phyloP scores from a whole-genome alignment of 306 rosid genomes.

The Luffa acutangula region DNA sequence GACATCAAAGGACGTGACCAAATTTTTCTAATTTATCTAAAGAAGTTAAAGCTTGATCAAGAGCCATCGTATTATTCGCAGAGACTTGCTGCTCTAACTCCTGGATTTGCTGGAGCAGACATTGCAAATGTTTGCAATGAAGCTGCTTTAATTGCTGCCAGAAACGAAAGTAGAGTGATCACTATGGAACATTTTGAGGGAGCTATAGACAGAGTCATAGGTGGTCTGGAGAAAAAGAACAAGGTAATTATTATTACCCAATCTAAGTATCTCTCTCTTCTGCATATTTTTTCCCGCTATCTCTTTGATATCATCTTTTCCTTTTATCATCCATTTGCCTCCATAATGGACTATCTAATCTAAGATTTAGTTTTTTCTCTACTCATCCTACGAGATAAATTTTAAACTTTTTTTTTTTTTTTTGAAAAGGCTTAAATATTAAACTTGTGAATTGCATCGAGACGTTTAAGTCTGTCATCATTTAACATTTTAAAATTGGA shows the following conservation, averaged over 20 bases:
- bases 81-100: conserved; percentile 90
- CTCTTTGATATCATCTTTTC: neutral
- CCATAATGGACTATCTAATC: neutral
- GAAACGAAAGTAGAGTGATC: conserved; percentile 44
- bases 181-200: conserved; percentile 74
- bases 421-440: too few species aligned
- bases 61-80: conserved; percentile 72
- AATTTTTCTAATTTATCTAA: conserved; percentile 74
- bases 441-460: neutral
- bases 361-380: neutral
- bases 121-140: conserved; percentile 97
- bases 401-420: too few species aligned
- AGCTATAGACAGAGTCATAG: conserved; percentile 88
- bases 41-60: conserved; percentile 75
- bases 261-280: neutral
- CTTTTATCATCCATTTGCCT: neutral
- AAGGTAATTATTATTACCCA: conserved; percentile 31
- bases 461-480: neutral
- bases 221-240: conserved; percentile 96
- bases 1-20: conserved; percentile 88
- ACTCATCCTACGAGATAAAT: neutral
- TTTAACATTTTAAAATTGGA: neutral
- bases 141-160: conserved; percentile 94
- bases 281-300: neutral
- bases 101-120: conserved; percentile 98